phyloP scores from a whole-genome alignment of 371 early-diverging fungal species.

The Haplosporangium sp. region DNA sequence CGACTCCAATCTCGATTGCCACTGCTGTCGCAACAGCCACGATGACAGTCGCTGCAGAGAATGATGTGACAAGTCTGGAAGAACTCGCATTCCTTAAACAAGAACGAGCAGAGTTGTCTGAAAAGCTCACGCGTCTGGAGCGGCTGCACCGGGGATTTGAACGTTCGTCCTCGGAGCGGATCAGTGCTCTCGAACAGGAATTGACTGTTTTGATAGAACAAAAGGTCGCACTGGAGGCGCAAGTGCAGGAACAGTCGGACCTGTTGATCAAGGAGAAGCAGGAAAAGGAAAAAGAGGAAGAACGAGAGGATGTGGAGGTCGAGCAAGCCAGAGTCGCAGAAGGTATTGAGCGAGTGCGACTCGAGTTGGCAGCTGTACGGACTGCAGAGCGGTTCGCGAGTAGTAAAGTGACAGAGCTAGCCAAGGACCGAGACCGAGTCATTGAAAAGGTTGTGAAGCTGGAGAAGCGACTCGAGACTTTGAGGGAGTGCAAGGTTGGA shows the following conservation, averaged over 20 bases:
- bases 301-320: conserved; percentile 1
- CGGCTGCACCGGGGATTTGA: conserved; percentile 42
- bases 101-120: conserved; percentile 59
- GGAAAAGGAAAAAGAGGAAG: conserved; percentile 37
- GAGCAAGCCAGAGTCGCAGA: conserved; percentile 38
- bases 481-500: conserved; percentile 41
- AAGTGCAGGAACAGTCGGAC: conserved; percentile 46
- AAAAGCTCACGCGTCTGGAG: conserved; percentile 54
- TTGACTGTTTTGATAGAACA: conserved; percentile 29
- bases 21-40: neutral
- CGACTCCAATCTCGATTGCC: neutral
- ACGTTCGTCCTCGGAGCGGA: conserved; percentile 43
- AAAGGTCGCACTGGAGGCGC: conserved; percentile 35
- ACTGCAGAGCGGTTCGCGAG: conserved; percentile 38
- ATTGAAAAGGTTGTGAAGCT: conserved; percentile 55
- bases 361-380: conserved; percentile 35
- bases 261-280: conserved; percentile 42
- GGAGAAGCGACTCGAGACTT: conserved; percentile 55
- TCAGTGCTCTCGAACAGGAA: conserved; percentile 40
- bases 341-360: conserved; percentile 36
- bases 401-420: conserved; percentile 36
- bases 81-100: conserved; percentile 58
- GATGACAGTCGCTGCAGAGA: conserved; percentile 1
- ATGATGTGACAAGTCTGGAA: conserved; percentile 17
- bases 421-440: conserved; percentile 38